Conservation (phyloP, 164 flowering plant genomes). For the Vitis rotundifolia region DNA sequence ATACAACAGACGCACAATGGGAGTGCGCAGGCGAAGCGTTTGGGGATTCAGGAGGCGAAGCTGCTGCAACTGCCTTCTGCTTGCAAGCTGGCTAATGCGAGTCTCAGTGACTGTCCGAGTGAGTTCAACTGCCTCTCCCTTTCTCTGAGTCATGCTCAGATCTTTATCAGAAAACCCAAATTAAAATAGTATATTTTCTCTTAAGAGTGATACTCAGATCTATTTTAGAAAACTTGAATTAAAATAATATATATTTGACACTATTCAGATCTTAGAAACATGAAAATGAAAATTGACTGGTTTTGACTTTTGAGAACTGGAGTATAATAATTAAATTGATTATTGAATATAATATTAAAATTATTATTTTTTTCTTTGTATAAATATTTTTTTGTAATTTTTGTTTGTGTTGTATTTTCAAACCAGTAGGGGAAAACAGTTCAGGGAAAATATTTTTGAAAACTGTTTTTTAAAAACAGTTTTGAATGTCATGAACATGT, state of each 20-base stretch:
- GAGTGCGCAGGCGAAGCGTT: conserved; percentile 34
- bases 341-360: too few species aligned
- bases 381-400: too few species aligned
- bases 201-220: not conserved
- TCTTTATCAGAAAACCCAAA: not conserved
- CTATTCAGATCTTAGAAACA: too few species aligned
- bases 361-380: too few species aligned
- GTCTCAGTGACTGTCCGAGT: conserved; percentile 62
- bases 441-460: too few species aligned
- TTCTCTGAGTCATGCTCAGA: conserved; percentile 1
- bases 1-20: conserved; percentile 57
- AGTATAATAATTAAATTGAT: too few species aligned
- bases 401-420: too few species aligned
- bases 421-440: too few species aligned
- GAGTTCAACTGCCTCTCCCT: conserved; percentile 11
- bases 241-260: not conserved
- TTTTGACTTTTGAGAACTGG: not conserved
- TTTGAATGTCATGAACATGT: too few species aligned
- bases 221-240: not conserved
- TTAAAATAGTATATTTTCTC: not conserved
- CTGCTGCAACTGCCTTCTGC: conserved; percentile 60
- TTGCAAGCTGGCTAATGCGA: conserved; percentile 52
- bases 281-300: too few species aligned
- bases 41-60: conserved; percentile 53
- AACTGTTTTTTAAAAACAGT: too few species aligned